Base-by-base conservation (phyloP, 1,284 basidiomycete genomes). In the Polyporus tsugae region DNA sequence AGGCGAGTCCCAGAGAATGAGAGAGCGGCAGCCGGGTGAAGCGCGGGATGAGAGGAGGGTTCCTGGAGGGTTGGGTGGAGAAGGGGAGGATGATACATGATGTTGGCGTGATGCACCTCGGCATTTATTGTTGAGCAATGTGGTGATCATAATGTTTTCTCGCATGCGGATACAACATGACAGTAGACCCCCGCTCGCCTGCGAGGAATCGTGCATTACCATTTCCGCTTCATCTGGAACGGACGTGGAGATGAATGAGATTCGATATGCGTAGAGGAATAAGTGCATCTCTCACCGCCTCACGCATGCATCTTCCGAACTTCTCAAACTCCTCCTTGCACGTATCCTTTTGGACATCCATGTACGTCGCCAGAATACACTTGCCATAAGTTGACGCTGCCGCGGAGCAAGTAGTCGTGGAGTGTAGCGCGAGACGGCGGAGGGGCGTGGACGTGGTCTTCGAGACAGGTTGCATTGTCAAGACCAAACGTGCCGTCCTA, bases 271-370 rank as follows among this genome's bases (percentile, higher is more conserved):
- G 17, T 22, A 7, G 49, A 22, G 19, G 49, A 22, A 4, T 13
- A 13, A 13, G 15, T 6, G 36, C 13, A 46, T 25, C 7, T 64
- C 73, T 70, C 73, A 95, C 94, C 66, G 89, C 88, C 73, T 88
- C 83, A 59, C 89, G 88, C 57, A 95, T 78, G 78, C 94, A 96
- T 58, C 85, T 80, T 42, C 89, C 90, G 76, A 96, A 96, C 71
- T 86, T 86, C 6, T 84, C 84, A 72, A 95, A 96, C 78, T 96
- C 93, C 15, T 87, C 85, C 67, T 89, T 87, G 81, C 95, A 96
- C 66, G 87, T 85, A 75, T 94, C 92, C 78, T 91, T 91, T 70
- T 82, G 86, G 15, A 94, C 88, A 74, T 96, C 94, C 25, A 88
- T 89, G 79, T 95, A 95, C 3, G 86, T 88, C 4, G 87, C 86